These are phyloP conservation scores for Panaeolus papilionaceus DNA, from an alignment of 768 basidiomycete species.

Conservation along the genomic window DNA sequence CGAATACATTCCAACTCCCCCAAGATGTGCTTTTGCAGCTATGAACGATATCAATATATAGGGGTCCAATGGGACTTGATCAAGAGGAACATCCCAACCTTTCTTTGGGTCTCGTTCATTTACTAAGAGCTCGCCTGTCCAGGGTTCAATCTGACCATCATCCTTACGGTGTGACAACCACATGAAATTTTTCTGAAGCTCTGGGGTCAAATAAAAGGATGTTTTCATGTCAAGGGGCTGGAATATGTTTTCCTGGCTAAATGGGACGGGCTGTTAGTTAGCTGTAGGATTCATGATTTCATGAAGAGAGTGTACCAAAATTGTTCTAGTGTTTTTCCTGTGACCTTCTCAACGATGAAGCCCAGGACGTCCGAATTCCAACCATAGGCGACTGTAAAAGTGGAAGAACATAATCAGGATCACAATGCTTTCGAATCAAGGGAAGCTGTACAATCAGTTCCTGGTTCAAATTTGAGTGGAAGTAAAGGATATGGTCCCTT, in stretches of 20 bases:
- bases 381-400: constrained; percentile 31
- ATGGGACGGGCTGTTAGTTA: background rate
- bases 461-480: constrained; percentile 36
- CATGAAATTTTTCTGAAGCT: constrained; percentile 28
- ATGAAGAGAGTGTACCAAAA: constrained; percentile 31
- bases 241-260: constrained; percentile 40
- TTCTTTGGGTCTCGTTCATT: constrained; percentile 35
- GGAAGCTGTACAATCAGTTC: constrained; percentile 30
- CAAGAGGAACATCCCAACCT: constrained; percentile 23
- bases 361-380: constrained; percentile 32
- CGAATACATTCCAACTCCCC: constrained; percentile 36
- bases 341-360: constrained; percentile 35
- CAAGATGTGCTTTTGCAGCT: constrained; percentile 22
- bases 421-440: background rate
- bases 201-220: constrained; percentile 36
- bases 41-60: background rate
- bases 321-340: constrained; percentile 34
- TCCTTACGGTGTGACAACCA: constrained; percentile 29
- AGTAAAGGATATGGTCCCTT: constrained; percentile 32
- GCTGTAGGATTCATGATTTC: background rate
- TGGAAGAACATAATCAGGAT: background rate
- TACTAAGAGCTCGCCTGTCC: constrained; percentile 25
- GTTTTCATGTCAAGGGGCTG: constrained; percentile 35
- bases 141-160: constrained; percentile 28
- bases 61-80: background rate